Percentiles rank a stretch among this genome's conserved stretches.
phyloP scores from a whole-genome alignment of 2,329 filamentous ascomycete genomes.

The Colletotrichum sp. region DNA sequence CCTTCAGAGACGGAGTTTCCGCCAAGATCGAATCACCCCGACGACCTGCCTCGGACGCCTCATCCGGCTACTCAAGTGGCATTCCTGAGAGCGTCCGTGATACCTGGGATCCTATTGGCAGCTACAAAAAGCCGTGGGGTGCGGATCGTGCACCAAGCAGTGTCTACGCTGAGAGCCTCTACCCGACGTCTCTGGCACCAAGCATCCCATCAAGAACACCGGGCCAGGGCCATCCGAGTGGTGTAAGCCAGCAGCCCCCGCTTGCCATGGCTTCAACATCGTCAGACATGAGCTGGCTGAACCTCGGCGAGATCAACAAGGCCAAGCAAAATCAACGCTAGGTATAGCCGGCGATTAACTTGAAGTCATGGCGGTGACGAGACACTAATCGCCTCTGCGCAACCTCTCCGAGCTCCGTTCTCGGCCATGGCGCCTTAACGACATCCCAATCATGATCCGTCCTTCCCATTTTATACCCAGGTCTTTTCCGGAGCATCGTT shows the following conservation, averaged over 20 bases:
- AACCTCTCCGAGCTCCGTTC: conserved; percentile 11
- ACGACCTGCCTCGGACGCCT: conserved; percentile 54
- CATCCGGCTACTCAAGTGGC: conserved; percentile 66
- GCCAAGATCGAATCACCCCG: conserved; percentile 57
- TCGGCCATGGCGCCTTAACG: conserved; percentile 19
- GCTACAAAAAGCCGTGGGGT: conserved; percentile 50
- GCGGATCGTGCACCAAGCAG: conserved; percentile 55
- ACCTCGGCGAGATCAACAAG: conserved; percentile 58
- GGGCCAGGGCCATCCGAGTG: conserved; percentile 27
- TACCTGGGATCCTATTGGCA: conserved; percentile 54
- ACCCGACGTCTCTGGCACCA: conserved; percentile 44
- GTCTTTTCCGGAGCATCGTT: conserved; percentile 24
- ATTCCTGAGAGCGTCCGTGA: conserved; percentile 68
- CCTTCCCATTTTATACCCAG: conserved; percentile 24
- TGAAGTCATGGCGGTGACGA: conserved; percentile 15
- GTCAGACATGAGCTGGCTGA: conserved; percentile 82
- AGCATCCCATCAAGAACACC: conserved; percentile 35
- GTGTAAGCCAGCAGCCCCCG: conserved; percentile 53
- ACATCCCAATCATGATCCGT: conserved; percentile 23
- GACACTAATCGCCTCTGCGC: conserved; percentile 12
- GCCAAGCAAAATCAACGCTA: conserved; percentile 2
- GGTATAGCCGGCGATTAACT: not conserved
- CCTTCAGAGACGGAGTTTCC: conserved; percentile 60
- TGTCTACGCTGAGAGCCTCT: conserved; percentile 52
- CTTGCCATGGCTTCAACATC: conserved; percentile 53